Evolutionary conservation across 139 green algal genomes (phyloP), one percentile per base, ranked within the genome.

Genomic region (Tetraselmis striata): DNA sequence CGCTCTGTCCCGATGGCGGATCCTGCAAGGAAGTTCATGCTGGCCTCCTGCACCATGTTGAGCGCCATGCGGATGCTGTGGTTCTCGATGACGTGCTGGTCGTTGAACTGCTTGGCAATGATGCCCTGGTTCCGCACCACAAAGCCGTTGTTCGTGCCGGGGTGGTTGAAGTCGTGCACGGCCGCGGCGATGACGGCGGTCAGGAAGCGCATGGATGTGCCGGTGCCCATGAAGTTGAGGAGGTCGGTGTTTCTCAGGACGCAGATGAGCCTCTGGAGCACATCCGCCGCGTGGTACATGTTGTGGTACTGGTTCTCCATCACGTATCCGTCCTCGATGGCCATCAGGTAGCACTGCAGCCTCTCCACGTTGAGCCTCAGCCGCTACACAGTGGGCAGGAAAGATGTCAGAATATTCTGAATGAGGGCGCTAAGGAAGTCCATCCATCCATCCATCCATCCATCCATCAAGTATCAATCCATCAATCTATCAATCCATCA

Each of bases 71-170:
- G n/a, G 26, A 77, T 28, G 74, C 23, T 30, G 74, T 31, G 74
- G 74, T 77, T 77, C 74, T 77, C 74, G 74, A 77, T 77, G 74
- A 77, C 74, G n/a, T 77, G 25, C 74, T 77, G 74, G 25, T 77
- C 74, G 74, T 77, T 77, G 74, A 30, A 77, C 23, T 77, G 74
- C 74, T 29, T 28, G 26, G 74, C 74, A 2, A 28, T 31, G 74
- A 77, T 77, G n/a, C 26, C 25, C 26, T 77, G 26, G 26, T 28
- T 77, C 5, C 26, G 26, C 22, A 77, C 74, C 26, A 31, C 26
- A 18, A 77, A 77, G 74, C 5, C n/a, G 74, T 77, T 77, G 74
- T 77, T 77, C 26, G 74, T 77, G 26, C 74, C 74, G 26, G 74
- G 74, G 74, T 77, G 74, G 26, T 77, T 28, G 74, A 31, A 77